Conservation (phyloP, 345 rosid genomes). For the Geranium rotundifolium region DNA sequence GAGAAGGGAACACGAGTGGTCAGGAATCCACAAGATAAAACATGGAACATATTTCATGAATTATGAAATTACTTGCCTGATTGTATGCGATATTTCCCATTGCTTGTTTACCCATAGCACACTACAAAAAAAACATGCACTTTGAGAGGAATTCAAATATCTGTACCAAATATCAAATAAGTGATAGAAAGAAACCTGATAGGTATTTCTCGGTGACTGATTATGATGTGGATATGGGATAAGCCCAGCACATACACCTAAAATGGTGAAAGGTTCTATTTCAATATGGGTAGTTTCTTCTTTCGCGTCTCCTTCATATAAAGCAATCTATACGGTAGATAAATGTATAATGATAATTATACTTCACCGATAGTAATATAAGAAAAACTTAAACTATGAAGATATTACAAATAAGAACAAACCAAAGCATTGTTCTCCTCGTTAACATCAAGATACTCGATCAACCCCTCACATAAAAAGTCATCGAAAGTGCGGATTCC, state of each 20-base stretch:
- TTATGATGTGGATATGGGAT: constrained; percentile 98
- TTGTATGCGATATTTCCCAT: constrained; percentile 97
- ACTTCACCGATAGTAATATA: constrained; percentile 3
- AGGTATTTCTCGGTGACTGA: constrained; percentile 96
- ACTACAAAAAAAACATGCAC: constrained; percentile 28
- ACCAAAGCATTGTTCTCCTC: constrained; percentile 97
- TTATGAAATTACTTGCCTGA: constrained; percentile 43
- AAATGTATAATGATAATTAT: constrained; percentile 8
- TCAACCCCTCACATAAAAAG: constrained; percentile 80
- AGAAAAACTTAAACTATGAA: constrained; percentile 2
- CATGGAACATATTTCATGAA: not conserved
- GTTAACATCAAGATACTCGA: constrained; percentile 93
- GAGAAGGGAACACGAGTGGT: too few species aligned
- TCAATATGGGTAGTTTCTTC: constrained; percentile 79
- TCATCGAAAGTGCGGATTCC: constrained; percentile 82
- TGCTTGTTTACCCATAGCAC: constrained; percentile 99
- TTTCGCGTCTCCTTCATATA: constrained; percentile 70
- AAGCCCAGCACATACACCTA: constrained; percentile 92
- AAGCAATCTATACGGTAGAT: constrained; percentile 59
- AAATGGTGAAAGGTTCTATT: constrained; percentile 92
- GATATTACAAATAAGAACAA: constrained; percentile 14
- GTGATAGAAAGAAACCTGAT: constrained; percentile 47
- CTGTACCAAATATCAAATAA: constrained; percentile 9
- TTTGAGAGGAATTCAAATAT: constrained; percentile 2
- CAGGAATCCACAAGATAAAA: too few species aligned